A percentile compares a stretch with the other conserved stretches of the same genome.
Conservation (phyloP, 2,329 filamentous ascomycete species). For the Emergomyces pasteurianus region DNA sequence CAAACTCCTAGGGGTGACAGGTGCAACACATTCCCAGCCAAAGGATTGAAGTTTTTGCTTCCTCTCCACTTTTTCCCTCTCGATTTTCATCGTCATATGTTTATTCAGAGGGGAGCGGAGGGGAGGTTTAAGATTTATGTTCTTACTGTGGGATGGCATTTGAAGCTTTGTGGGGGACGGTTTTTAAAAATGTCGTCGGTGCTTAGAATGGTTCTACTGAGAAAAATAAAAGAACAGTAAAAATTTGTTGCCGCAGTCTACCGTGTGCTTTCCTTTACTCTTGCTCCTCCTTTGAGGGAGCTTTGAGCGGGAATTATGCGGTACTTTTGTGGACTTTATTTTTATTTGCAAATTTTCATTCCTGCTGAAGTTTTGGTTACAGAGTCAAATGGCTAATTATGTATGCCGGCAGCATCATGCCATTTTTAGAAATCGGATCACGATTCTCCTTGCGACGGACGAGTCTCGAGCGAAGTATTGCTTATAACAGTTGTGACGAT, state of each 20-base stretch:
- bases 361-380: neutral
- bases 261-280: neutral
- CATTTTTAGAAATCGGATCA: neutral
- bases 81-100: conserved; percentile 13
- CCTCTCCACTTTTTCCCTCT: neutral
- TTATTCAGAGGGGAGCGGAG: neutral
- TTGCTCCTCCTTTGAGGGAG: neutral
- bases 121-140: neutral
- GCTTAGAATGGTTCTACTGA: conserved; percentile 39
- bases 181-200: conserved; percentile 28
- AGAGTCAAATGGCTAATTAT: neutral
- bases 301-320: neutral
- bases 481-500: neutral
- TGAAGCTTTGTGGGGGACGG: conserved; percentile 5
- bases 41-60: neutral
- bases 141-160: conserved; percentile 9
- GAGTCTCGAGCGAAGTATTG: neutral
- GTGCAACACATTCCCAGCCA: neutral
- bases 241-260: neutral
- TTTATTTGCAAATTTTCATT: neutral
- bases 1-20: neutral
- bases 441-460: neutral
- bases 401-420: neutral
- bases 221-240: conserved; percentile 8
- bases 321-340: neutral